phyloP scores from a whole-genome alignment of 1,284 basidiomycete genomes.

The Trichosporon ovoides region DNA sequence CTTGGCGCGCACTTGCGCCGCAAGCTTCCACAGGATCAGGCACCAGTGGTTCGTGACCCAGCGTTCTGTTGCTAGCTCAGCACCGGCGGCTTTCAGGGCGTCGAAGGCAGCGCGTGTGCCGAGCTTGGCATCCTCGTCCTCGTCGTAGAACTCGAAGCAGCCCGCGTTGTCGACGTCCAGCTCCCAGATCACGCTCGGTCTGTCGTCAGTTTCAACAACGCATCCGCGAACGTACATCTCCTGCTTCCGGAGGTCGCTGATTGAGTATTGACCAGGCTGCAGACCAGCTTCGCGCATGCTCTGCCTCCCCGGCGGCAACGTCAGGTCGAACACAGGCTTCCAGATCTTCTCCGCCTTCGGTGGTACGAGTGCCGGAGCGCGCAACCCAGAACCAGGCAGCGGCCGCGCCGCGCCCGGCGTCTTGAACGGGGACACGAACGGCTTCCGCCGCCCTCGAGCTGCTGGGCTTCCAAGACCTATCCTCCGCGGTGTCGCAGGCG shows the following conservation, averaged over 20 bases:
- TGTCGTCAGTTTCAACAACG: conserved; percentile 12
- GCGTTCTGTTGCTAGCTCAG: conserved; percentile 31
- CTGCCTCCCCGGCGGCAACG: conserved; percentile 20
- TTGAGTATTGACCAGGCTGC: conserved; percentile 56
- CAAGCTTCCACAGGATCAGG: conserved; percentile 89
- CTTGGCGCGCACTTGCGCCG: conserved; percentile 69
- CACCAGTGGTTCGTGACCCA: conserved; percentile 94
- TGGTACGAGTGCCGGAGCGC: background rate
- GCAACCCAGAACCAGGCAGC: conserved; percentile 3
- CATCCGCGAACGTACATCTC: conserved; percentile 56
- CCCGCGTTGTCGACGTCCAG: conserved; percentile 59
- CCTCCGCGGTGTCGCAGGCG: conserved; percentile 32
- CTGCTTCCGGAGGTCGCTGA: conserved; percentile 55
- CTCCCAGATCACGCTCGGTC: conserved; percentile 55
- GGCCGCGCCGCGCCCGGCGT: background rate
- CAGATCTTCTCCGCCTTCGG: conserved; percentile 9
- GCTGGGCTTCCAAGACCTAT: conserved; percentile 33
- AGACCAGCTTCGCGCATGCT: conserved; percentile 43
- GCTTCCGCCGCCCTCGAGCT: conserved; percentile 14
- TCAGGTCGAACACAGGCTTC: conserved; percentile 40
- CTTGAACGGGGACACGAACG: conserved; percentile 47
- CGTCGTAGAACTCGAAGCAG: conserved; percentile 60
- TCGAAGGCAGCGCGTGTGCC: conserved; percentile 28
- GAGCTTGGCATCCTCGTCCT: conserved; percentile 17
- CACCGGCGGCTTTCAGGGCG: conserved; percentile 29